Percentiles rank a stretch among this genome's conserved stretches.
These are phyloP conservation scores for Mucor racemosus DNA, from an alignment of 371 early-diverging fungal genomes.

Conservation along the genomic window DNA sequence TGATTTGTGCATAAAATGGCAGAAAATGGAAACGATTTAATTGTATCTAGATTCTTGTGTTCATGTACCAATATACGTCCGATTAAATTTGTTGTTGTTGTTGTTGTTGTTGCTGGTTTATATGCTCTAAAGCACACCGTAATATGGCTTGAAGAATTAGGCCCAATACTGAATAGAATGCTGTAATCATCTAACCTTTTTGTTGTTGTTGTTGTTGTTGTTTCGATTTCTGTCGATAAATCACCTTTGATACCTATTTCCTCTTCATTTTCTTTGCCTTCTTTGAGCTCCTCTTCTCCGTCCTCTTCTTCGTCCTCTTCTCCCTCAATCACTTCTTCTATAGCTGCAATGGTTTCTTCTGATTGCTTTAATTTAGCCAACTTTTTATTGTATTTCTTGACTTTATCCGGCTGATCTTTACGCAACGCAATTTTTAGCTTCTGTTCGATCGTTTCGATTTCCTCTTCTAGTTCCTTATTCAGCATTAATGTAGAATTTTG, in stretches of 20 bases:
- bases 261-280: constrained; percentile 14
- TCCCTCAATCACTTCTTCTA: neutral
- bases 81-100: neutral
- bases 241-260: constrained; percentile 10
- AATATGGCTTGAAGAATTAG: constrained; percentile 15
- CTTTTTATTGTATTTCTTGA: constrained; percentile 78
- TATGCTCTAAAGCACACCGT: constrained; percentile 10
- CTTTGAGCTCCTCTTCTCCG: neutral
- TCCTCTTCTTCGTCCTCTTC: neutral
- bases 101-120: neutral
- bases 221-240: neutral
- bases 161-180: constrained; percentile 5
- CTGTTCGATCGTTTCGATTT: constrained; percentile 93
- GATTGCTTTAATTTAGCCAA: constrained; percentile 54
- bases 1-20: constrained; percentile 8
- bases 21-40: constrained; percentile 18
- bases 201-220: neutral
- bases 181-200: constrained; percentile 13
- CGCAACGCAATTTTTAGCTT: constrained; percentile 95
- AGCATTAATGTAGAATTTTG: constrained; percentile 45
- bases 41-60: constrained; percentile 18
- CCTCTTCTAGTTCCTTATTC: constrained; percentile 85
- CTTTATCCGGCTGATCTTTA: constrained; percentile 88
- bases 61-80: constrained; percentile 21
- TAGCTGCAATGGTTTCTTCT: neutral